Evolutionary conservation across 1,139 yeast species (phyloP).

Genomic region (Suhomyces maxii): DNA sequence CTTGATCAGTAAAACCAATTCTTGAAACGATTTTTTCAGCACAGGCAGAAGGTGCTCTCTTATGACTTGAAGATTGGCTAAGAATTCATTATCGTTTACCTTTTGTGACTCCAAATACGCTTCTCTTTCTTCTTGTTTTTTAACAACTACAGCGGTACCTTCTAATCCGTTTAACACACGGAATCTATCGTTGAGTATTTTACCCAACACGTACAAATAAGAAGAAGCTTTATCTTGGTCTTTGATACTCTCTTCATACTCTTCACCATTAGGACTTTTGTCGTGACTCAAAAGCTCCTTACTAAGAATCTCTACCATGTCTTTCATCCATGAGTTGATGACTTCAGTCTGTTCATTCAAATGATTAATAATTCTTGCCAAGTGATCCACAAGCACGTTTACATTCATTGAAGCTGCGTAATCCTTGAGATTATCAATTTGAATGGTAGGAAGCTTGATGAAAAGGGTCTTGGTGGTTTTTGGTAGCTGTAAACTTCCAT

Average conservation of each 20-base stretch:
- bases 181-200: slow-evolving; percentile 56
- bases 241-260: slow-evolving; percentile 69
- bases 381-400: slow-evolving; percentile 21
- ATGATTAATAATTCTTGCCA: slow-evolving; percentile 28
- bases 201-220: slow-evolving; percentile 61
- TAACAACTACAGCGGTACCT: slow-evolving; percentile 20
- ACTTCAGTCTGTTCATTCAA: slow-evolving; percentile 59
- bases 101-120: slow-evolving; percentile 27
- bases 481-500: slow-evolving; percentile 34
- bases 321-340: slow-evolving; percentile 55
- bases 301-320: slow-evolving; percentile 46
- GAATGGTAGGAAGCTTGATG: slow-evolving; percentile 30
- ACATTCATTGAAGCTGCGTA: slow-evolving; percentile 24
- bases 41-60: slow-evolving; percentile 32
- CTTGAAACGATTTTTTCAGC: slow-evolving; percentile 32
- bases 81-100: slow-evolving; percentile 29
- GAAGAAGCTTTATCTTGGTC: slow-evolving; percentile 72
- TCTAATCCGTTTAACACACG: slow-evolving; percentile 31
- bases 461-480: slow-evolving; percentile 39
- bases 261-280: slow-evolving; percentile 68
- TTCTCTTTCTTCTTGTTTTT: slow-evolving; percentile 27
- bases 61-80: slow-evolving; percentile 29
- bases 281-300: slow-evolving; percentile 47
- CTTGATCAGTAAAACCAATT: slow-evolving; percentile 24
- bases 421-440: slow-evolving; percentile 16